phyloP scores from a whole-genome alignment of 2,329 filamentous ascomycete species.

The Alternaria sp. region DNA sequence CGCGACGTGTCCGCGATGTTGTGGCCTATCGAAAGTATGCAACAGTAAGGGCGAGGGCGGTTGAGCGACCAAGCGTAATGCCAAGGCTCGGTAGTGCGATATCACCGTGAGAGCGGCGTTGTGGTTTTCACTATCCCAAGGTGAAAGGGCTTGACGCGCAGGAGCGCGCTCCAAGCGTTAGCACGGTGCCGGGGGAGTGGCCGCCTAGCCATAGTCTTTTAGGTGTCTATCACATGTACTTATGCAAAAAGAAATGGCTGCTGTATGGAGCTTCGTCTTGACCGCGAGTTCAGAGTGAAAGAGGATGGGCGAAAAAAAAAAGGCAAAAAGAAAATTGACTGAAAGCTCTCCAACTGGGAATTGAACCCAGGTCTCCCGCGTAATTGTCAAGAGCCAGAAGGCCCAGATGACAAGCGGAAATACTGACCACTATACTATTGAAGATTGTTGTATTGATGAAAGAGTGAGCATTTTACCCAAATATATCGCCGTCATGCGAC shows the following conservation, averaged over 20 bases:
- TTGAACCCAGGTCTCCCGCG: conserved; percentile 3
- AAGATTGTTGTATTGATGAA: not conserved
- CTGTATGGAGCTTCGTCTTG: not conserved
- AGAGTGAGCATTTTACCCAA: accelerated
- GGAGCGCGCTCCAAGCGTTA: not conserved
- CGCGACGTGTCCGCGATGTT: not conserved
- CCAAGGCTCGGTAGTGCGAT: not conserved
- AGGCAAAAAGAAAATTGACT: not conserved
- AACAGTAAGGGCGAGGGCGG: not conserved
- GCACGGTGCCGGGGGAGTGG: not conserved
- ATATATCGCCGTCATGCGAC: not conserved
- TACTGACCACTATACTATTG: conserved; percentile 5
- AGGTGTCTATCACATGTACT: not conserved
- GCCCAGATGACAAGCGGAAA: not conserved
- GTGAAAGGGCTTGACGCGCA: not conserved
- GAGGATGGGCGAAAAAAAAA: not conserved
- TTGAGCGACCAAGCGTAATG: not conserved
- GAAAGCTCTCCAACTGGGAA: not conserved
- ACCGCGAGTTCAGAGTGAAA: no score
- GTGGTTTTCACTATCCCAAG: not conserved
- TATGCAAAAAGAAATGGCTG: not conserved
- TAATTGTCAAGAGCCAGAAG: not conserved
- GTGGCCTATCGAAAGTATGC: not conserved
- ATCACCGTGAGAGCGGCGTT: not conserved
- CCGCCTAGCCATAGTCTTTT: not conserved